Evolutionary conservation across 1,284 basidiomycete species (phyloP).

Genomic region (Sporisorium iseilematis-ciliati): DNA sequence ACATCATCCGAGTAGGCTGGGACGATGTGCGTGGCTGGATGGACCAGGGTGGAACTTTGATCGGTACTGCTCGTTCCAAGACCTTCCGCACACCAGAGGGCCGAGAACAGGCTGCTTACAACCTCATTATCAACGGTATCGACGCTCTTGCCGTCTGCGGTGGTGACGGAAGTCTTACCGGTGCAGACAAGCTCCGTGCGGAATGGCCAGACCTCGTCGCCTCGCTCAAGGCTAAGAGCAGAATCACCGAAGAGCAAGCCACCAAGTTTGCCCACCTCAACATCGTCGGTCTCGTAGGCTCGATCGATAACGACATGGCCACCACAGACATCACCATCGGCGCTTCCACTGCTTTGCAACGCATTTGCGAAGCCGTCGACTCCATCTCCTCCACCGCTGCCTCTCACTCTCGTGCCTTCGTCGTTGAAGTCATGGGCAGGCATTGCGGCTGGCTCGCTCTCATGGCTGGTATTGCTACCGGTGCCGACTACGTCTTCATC

Average conservation of each 20-base stretch:
- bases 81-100: constrained; percentile 90
- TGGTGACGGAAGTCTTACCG: constrained; percentile 94
- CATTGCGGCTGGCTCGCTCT: constrained; percentile 98
- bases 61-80: constrained; percentile 91
- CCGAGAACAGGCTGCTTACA: constrained; percentile 84
- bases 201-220: constrained; percentile 91
- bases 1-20: constrained; percentile 97
- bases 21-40: constrained; percentile 98
- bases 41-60: constrained; percentile 86
- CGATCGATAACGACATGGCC: constrained; percentile 99
- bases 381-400: constrained; percentile 96
- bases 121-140: constrained; percentile 94
- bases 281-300: constrained; percentile 96
- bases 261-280: constrained; percentile 83
- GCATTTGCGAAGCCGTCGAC: constrained; percentile 97
- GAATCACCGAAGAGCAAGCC: constrained; percentile 82
- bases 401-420: constrained; percentile 96
- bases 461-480: constrained; percentile 90
- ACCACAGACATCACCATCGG: constrained; percentile 98
- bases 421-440: constrained; percentile 98
- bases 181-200: constrained; percentile 89
- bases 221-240: constrained; percentile 76
- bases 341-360: constrained; percentile 90
- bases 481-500: constrained; percentile 97
- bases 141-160: constrained; percentile 96